Conservation (phyloP, 176 grass and related monocot species). For the maize (Zea mays) region DNA sequence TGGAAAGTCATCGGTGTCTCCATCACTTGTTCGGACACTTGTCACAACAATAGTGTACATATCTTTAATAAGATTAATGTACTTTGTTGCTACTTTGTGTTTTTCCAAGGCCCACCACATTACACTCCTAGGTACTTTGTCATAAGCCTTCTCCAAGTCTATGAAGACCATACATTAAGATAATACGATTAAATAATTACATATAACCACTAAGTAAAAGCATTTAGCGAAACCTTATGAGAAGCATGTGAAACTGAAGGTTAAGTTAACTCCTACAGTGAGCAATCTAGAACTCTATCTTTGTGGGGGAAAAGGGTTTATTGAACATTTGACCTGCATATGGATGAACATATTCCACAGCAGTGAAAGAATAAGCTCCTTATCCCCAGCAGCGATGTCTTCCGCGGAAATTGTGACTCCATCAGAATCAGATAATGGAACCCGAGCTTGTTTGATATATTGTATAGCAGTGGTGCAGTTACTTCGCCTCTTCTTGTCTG, state of each 20-base stretch:
- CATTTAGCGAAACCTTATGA: neutral
- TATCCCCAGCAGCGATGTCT: conserved; percentile 62
- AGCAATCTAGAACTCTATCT: conserved; percentile 22
- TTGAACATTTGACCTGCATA: conserved; percentile 47
- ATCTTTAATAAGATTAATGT: no score
- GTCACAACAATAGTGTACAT: no score
- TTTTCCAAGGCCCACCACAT: no score
- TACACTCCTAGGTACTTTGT: no score
- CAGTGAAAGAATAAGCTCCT: conserved; percentile 57
- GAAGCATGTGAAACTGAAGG: neutral
- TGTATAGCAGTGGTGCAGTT: conserved; percentile 55
- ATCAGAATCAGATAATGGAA: conserved; percentile 53
- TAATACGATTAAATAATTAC: conserved; percentile 1
- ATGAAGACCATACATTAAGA: no score
- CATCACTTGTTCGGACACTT: no score
- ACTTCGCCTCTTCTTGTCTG: conserved; percentile 59
- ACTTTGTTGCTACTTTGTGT: no score
- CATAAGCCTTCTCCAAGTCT: no score
- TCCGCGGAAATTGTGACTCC: conserved; percentile 50
- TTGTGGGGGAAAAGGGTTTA: neutral
- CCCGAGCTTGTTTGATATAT: conserved; percentile 47
- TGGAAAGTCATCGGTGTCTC: no score
- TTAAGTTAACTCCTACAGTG: conserved; percentile 1
- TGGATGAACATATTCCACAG: conserved; percentile 61
- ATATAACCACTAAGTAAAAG: neutral